phyloP scores from a whole-genome alignment of 2,329 filamentous ascomycete species.

The Aspergillus floridensis region DNA sequence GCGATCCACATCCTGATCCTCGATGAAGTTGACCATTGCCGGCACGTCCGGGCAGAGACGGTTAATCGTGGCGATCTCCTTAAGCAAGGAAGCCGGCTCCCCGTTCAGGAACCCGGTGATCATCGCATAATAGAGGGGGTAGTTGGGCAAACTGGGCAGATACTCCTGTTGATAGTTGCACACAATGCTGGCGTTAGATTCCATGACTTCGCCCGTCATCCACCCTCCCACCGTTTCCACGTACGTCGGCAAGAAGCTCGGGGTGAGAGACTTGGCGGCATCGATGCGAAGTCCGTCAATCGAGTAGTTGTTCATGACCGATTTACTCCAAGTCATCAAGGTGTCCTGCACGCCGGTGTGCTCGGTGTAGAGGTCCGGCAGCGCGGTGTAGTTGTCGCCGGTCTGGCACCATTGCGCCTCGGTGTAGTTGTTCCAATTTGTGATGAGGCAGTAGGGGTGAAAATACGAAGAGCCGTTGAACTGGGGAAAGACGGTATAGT shows the following conservation, averaged over 20 bases:
- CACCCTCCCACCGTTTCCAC: conserved; percentile 40
- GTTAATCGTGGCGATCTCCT: conserved; percentile 26
- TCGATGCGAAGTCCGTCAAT: conserved; percentile 53
- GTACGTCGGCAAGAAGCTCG: conserved; percentile 42
- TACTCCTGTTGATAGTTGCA: conserved; percentile 41
- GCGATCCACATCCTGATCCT: conserved; percentile 60
- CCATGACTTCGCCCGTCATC: conserved; percentile 45
- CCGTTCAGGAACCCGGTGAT: conserved; percentile 33
- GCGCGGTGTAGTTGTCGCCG: conserved; percentile 47
- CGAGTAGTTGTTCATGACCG: conserved; percentile 46
- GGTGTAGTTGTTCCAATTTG: conserved; percentile 35
- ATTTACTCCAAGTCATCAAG: conserved; percentile 41
- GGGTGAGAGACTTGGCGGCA: conserved; percentile 48
- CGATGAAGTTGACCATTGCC: conserved; percentile 51
- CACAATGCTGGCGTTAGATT: conserved; percentile 37
- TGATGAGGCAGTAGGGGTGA: conserved; percentile 29
- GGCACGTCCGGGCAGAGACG: neutral
- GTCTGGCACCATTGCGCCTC: conserved; percentile 50
- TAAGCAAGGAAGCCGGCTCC: conserved; percentile 27
- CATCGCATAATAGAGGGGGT: conserved; percentile 41
- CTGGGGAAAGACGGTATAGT: conserved; percentile 27
- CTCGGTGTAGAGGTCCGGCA: conserved; percentile 50
- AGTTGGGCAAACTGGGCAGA: conserved; percentile 48
- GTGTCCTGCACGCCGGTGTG: conserved; percentile 39
- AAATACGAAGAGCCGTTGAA: conserved; percentile 29